These are phyloP conservation scores for Clavaria fumosa DNA, from an alignment of 768 basidiomycete species.

Conservation along the genomic window DNA sequence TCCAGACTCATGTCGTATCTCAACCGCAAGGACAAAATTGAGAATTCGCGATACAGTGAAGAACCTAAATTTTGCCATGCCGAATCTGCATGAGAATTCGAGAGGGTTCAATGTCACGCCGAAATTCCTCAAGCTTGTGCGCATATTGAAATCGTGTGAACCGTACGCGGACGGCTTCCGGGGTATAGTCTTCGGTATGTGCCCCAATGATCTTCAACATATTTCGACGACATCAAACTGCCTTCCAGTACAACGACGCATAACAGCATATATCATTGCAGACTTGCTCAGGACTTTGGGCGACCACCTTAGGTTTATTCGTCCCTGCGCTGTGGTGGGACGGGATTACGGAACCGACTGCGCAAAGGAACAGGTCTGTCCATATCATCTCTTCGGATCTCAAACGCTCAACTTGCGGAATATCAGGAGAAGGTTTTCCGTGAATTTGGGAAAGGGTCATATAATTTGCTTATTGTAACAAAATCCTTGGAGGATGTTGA, in stretches of 20 bases:
- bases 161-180: constrained; percentile 43
- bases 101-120: constrained; percentile 50
- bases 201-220: neutral
- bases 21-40: constrained; percentile 13
- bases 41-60: constrained; percentile 29
- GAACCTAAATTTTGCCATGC: constrained; percentile 50
- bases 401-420: too few species aligned
- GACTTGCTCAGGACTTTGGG: constrained; percentile 42
- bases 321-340: constrained; percentile 34
- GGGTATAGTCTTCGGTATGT: constrained; percentile 48
- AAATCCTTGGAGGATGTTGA: constrained; percentile 46
- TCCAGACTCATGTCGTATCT: constrained; percentile 13
- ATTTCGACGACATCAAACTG: constrained; percentile 7
- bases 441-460: constrained; percentile 36
- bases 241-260: constrained; percentile 41
- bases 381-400: constrained; percentile 1
- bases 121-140: constrained; percentile 46
- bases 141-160: constrained; percentile 40
- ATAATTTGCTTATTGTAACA: constrained; percentile 50
- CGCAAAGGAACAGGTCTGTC: constrained; percentile 7
- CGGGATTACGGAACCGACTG: constrained; percentile 15
- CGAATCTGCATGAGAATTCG: constrained; percentile 42
- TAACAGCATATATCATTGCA: constrained; percentile 39
- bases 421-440: constrained; percentile 36
- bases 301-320: constrained; percentile 36